Evolutionary conservation across 2,329 filamentous ascomycete species (phyloP).

Genomic region (Pseudogymnoascus sp.): DNA sequence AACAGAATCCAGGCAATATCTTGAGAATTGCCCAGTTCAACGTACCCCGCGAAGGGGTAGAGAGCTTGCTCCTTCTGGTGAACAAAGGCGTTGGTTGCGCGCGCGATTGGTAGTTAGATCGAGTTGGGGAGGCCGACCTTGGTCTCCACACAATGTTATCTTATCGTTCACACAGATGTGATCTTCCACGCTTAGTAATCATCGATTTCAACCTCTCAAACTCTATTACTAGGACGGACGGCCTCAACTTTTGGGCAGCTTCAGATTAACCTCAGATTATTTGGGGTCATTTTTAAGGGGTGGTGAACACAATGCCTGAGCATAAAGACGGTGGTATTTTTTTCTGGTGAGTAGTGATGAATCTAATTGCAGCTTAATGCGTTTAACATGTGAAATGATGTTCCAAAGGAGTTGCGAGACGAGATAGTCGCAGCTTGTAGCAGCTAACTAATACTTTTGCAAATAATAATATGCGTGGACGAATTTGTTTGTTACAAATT

Average conservation of each 20-base stretch:
- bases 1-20: background rate
- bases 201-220: background rate
- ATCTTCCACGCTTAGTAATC: background rate
- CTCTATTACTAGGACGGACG: too few species aligned
- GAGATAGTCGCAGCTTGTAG: background rate
- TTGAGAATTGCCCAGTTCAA: background rate
- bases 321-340: too few species aligned
- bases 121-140: background rate
- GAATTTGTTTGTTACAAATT: background rate
- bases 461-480: too few species aligned
- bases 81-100: background rate
- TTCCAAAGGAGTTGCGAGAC: background rate
- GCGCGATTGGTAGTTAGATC: background rate
- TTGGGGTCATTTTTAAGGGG: too few species aligned
- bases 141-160: background rate
- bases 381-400: background rate
- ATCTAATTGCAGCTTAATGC: too few species aligned
- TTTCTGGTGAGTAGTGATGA: too few species aligned
- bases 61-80: background rate
- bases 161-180: background rate
- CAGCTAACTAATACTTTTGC: background rate
- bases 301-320: too few species aligned
- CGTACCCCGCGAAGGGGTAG: background rate
- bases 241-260: too few species aligned
- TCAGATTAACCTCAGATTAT: too few species aligned